Evolutionary conservation across 805 yeast genomes (phyloP).

Genomic region (Starmerella roubikii): DNA sequence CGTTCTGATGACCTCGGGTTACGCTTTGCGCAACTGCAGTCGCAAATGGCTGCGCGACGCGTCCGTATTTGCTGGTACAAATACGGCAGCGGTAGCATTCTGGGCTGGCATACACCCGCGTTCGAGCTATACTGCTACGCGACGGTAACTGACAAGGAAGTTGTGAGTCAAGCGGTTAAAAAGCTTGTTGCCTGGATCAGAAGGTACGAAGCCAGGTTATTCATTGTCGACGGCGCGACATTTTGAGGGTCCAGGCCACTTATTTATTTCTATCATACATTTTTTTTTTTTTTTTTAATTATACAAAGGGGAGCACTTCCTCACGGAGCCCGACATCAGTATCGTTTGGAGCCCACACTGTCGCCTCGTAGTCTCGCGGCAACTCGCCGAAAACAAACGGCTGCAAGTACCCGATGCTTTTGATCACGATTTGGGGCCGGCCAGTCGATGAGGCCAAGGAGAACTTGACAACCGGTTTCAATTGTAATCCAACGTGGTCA

Average conservation of each 20-base stretch:
- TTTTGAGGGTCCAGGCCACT: constrained; percentile 27
- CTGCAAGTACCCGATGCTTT: constrained; percentile 26
- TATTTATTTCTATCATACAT: not conserved
- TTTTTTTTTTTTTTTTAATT: not conserved
- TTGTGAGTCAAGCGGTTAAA: constrained; percentile 47
- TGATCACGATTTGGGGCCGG: constrained; percentile 19
- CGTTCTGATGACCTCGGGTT: not conserved
- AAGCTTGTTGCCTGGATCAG: constrained; percentile 64
- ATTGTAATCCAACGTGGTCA: constrained; percentile 5
- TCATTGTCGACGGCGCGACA: constrained; percentile 60
- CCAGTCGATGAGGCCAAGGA: constrained; percentile 11
- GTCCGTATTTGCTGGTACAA: constrained; percentile 21
- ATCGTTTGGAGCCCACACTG: constrained; percentile 20
- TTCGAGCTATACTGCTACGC: constrained; percentile 53
- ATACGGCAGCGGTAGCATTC: constrained; percentile 15
- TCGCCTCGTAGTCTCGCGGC: constrained; percentile 19
- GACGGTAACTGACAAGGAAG: constrained; percentile 43
- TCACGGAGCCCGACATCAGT: constrained; percentile 20
- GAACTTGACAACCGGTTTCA: constrained; percentile 1
- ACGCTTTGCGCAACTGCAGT: constrained; percentile 28
- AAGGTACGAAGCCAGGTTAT: constrained; percentile 53
- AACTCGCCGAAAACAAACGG: constrained; percentile 23
- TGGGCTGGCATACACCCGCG: constrained; percentile 43
- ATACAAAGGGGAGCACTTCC: constrained; percentile 17
- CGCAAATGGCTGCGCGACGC: constrained; percentile 22